Conservation (phyloP, 1,139 yeast species). For the Taiozyma sp. region DNA sequence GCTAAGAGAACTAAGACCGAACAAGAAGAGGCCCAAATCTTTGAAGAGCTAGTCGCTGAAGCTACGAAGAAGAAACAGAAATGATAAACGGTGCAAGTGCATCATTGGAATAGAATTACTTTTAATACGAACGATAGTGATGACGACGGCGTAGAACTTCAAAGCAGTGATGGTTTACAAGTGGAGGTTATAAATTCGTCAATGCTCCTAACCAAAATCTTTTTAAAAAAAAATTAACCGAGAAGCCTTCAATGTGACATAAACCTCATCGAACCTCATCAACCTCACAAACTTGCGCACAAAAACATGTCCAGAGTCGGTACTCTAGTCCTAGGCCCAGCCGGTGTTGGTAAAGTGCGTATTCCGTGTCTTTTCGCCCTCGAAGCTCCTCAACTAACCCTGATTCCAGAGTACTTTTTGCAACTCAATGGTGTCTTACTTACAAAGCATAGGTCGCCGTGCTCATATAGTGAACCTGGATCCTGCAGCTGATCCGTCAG, state of each 20-base stretch:
- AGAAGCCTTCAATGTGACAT: too few relatives aligned
- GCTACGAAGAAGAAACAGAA: slow-evolving; percentile 69
- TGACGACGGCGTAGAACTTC: neutral
- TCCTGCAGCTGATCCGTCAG: slow-evolving; percentile 95
- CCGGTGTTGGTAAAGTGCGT: slow-evolving; percentile 81
- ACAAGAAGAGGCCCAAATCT: slow-evolving; percentile 86
- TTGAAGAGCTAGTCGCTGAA: slow-evolving; percentile 89
- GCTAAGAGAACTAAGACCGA: slow-evolving; percentile 76
- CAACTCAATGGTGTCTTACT: slow-evolving; percentile 78
- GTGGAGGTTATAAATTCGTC: too few relatives aligned
- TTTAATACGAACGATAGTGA: neutral
- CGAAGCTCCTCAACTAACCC: neutral
- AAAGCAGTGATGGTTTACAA: too few relatives aligned
- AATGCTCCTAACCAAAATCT: too few relatives aligned
- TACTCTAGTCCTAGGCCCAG: slow-evolving; percentile 93
- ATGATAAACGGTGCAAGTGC: neutral
- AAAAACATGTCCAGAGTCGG: slow-evolving; percentile 85
- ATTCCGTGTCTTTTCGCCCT: neutral
- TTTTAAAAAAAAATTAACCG: too few relatives aligned
- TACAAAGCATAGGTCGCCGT: slow-evolving; percentile 86
- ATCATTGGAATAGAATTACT: neutral
- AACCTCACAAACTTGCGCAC: neutral
- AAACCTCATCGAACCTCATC: neutral
- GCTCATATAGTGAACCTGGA: slow-evolving; percentile 94
- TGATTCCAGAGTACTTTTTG: slow-evolving; percentile 67